phyloP scores from a whole-genome alignment of 768 basidiomycete species.

The Lactarius pseudohatsudake region DNA sequence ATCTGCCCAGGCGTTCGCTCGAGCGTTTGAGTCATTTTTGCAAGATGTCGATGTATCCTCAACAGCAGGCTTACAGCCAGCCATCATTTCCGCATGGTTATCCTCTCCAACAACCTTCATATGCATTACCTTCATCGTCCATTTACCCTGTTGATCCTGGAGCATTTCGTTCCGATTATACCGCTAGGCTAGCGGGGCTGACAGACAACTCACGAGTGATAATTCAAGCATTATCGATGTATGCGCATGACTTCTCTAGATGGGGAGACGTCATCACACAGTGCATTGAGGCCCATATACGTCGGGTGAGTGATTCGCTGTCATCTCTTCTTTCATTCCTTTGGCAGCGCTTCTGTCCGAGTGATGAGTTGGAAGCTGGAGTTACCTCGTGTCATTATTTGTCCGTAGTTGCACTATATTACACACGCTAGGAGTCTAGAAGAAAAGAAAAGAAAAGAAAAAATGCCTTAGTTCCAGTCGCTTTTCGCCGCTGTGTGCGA shows the following conservation, averaged over 20 bases:
- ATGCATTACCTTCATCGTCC: slow-evolving; percentile 44
- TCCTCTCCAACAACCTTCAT: slow-evolving; percentile 46
- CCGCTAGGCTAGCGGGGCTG: slow-evolving; percentile 70
- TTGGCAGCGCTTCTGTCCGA: slow-evolving; percentile 3
- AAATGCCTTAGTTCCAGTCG: slow-evolving; percentile 3
- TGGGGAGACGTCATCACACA: slow-evolving; percentile 79
- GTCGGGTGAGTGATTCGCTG: slow-evolving; percentile 68
- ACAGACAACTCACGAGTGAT: slow-evolving; percentile 94
- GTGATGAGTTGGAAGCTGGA: slow-evolving; percentile 17
- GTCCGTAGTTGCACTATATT: slow-evolving; percentile 21
- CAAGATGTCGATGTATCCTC: slow-evolving; percentile 61
- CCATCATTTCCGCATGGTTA: slow-evolving; percentile 32
- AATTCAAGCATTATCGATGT: slow-evolving; percentile 89
- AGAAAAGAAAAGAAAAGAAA: slow-evolving; percentile 23
- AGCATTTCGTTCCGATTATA: slow-evolving; percentile 78
- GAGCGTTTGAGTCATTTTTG: slow-evolving; percentile 23
- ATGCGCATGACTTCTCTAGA: slow-evolving; percentile 82
- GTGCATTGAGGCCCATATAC: slow-evolving; percentile 81
- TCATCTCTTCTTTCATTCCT: slow-evolving; percentile 17
- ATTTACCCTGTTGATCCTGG: slow-evolving; percentile 60
- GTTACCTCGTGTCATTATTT: slow-evolving; percentile 13
- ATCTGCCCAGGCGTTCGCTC: slow-evolving; percentile 23
- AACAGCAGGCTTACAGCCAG: slow-evolving; percentile 55
- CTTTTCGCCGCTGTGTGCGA: slow-evolving; percentile 19
- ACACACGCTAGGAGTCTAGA: slow-evolving; percentile 19